Evolutionary conservation across 306 rosid genomes (phyloP), one percentile per base, ranked within the genome.

Genomic region (Prunus campanulata): DNA sequence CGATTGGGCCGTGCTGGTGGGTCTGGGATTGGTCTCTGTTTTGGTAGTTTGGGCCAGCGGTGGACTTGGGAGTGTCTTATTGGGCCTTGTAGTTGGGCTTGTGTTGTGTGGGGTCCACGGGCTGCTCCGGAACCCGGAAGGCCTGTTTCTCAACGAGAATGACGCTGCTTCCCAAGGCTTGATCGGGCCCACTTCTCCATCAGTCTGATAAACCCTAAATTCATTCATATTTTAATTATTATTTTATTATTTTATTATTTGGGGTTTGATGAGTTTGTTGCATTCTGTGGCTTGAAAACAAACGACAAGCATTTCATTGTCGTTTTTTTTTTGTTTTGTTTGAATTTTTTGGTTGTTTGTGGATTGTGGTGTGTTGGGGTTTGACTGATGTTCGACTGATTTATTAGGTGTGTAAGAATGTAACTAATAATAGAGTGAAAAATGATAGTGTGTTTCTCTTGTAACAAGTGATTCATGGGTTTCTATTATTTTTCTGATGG

Each of bases 91-190:
- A 11, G 24, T 24, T 39, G 77, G 72, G 77, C 29, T 44, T 2
- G 0, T 54, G 0, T 3, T 51, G 5, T 78, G 42, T 30, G 77
- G 49, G 19, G 22, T 78, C 42, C 82, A 78, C 14, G 77, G 66
- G 11, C 66, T 71, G 10, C 8, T 78, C 16, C 7, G 27, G 27
- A 55, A 78, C 47, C 24, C 72, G 2, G 60, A 62, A 4, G 48
- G 72, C 56, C 39, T 78, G 70, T 78, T 62, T 50, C 81, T 78
- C 56, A 32, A 62, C 12, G 70, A 59, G 44, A 59, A 32, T 2
- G 81, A 70, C 6, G 70, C 64, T 44, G 62, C 30, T 8, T 77
- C 47, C 8, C 54, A 66, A 6, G 60, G 77, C 18, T 47, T 74
- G 70, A 61, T 61, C 11, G 70, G 60, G 70, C 70, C 77, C 59